phyloP scores from a whole-genome alignment of 176 grass and related monocot genomes.

The Eragrostis nindensis region DNA sequence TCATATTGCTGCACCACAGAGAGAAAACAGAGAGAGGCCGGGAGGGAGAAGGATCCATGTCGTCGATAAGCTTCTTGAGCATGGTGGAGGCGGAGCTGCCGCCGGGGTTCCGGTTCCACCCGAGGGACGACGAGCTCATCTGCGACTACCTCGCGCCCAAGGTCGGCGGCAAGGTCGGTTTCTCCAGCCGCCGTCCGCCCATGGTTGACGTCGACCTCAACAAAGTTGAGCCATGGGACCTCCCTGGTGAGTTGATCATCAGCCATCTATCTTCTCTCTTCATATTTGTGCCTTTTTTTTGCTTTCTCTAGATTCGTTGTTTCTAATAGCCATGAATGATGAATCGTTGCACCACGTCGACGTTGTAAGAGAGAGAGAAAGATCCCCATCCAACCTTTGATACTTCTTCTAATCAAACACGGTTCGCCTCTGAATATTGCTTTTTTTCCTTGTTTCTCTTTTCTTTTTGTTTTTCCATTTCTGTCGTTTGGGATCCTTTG shows the following conservation, averaged over 20 bases:
- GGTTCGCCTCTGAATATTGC: not conserved
- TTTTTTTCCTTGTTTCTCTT: not conserved
- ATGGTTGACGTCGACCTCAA: constrained; percentile 91
- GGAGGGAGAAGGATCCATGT: not conserved
- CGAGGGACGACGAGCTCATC: constrained; percentile 90
- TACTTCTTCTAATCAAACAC: too few species aligned
- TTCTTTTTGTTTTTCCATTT: not conserved
- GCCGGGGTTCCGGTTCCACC: constrained; percentile 94
- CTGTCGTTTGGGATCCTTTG: not conserved
- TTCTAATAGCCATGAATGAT: not conserved
- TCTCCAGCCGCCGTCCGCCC: constrained; percentile 47
- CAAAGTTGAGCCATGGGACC: constrained; percentile 96
- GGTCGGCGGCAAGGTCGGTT: constrained; percentile 45
- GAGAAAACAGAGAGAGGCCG: not conserved
- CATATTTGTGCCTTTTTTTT: not conserved
- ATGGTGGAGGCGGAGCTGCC: constrained; percentile 91
- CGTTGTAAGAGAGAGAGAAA: not conserved
- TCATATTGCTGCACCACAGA: not conserved
- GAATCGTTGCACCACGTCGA: not conserved
- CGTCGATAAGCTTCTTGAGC: constrained; percentile 93
- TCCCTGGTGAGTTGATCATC: constrained; percentile 67
- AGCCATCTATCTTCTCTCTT: not conserved
- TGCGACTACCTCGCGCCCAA: constrained; percentile 88
- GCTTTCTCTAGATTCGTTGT: not conserved
- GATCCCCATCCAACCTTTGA: not conserved